Base-by-base conservation (phyloP, 805 yeast genomes). In the Wickerhamomyces bovis region DNA sequence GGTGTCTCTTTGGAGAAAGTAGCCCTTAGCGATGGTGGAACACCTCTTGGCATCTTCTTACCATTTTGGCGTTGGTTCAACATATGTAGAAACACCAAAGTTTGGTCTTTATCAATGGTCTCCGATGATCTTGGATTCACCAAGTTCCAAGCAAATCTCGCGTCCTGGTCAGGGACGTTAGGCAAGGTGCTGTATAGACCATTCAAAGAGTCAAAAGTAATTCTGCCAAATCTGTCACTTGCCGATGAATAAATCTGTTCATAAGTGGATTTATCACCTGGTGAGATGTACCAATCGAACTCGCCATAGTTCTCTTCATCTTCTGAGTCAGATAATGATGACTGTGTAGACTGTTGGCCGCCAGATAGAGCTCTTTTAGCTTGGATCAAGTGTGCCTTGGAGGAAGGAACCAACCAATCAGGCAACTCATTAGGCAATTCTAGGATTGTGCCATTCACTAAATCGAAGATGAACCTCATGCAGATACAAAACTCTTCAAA, bases 401-500 rank as follows among this genome's bases (percentile, higher is more conserved):
- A 79, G 7, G 92, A 83, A 1, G 99, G 99, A 49, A 94, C 78
- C 50, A 94, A 77, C 98, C 98, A 92, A 40, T 77, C 80, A 2
- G 99, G 99, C 48, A 94, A 72, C 42, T 75, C 73, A 21, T 69
- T 64, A 1, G 99, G 99, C 6, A 90, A 71, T 18, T 70, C 65
- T 16, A 73, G 70, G 42, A 70, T 63, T 33, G 75, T 76, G 16
- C 90, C 88, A 65, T 94, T 90, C 45, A 94, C 92, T 62, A 85
- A 65, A 63, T 94, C 99, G 62, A 89, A 94, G 40, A 92, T 87
- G 46, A 94, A 75, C 55, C 98, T 77, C 99, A 94, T 94, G 44
- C 97, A 92, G 53, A 94, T 88, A 62, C 97, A 94, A 66, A 94
- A 94, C 69, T 94, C 99, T 67, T 94, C 99, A 64, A 94, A 94